Base-by-base conservation (phyloP, 202 grass and related monocot species). In the Miscanthus sacchariflorus region DNA sequence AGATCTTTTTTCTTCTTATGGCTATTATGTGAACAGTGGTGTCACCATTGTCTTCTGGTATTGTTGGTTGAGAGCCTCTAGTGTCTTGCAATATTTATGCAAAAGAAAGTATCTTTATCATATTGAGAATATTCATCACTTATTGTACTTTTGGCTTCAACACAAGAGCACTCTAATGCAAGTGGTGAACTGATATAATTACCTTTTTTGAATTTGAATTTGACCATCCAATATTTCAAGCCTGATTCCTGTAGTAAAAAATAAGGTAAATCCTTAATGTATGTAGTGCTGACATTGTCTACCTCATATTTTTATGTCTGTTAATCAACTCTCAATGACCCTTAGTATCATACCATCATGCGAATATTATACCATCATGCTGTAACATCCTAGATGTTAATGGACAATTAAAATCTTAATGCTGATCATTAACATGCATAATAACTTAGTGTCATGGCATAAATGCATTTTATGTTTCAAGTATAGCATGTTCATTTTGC, bases 21-120 rank as follows among this genome's bases (percentile, higher is more conserved):
- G 56, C 6, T 59, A 7, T 6, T 59, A 8, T 59, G 18, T n/a
- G 19, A 59, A 59, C 6, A 59, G 19, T 27, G 24, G 63, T 28
- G 63, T n/a, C 56, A n/a, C 23, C 63, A 66, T 66, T 66, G 24
- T 66, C 63, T 66, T 66, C 63, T 25, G 24, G 63, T 66, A 66
- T 27, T 27, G 56, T n/a, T n/a, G 63, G 4, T 13, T 66, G 23
- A 66, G 63, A 28, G 10, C 63, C 27, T 66, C 23, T 27, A 27
- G 3, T 18, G 5, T 23, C 24, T 23, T 66, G 24, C 10, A 66
- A 66, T 66, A 27, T 66, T 66, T 13, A 27, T 28, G n/a, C 11
- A 64, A 66, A 66, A 66, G 9, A 66, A 65, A 66, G 12, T 28
- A 13, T 66, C 9, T 66, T 66, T 66, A 28, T 23, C 23, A 66